Conservation (phyloP, 2,329 filamentous ascomycete species). For the Knufia petricola region DNA sequence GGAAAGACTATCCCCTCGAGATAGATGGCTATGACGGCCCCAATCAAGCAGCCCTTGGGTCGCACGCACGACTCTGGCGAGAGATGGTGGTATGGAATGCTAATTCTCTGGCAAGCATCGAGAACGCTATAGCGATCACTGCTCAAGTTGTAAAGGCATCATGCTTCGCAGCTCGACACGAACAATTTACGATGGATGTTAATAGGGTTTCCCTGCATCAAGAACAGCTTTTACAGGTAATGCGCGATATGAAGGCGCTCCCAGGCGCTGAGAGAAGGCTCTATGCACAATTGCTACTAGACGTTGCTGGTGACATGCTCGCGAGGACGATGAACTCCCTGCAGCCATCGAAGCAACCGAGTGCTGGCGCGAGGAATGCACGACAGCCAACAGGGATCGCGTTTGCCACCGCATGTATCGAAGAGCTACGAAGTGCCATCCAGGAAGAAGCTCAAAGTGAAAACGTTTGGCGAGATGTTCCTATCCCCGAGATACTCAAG, state of each 20-base stretch:
- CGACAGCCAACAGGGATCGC: slow-evolving; percentile 71
- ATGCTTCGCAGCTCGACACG: slow-evolving; percentile 16
- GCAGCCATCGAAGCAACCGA: slow-evolving; percentile 9
- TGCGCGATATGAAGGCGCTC: slow-evolving; percentile 18
- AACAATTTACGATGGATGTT: slow-evolving; percentile 22
- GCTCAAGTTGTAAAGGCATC: slow-evolving; percentile 11
- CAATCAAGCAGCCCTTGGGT: slow-evolving; percentile 21
- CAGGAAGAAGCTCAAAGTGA: slow-evolving; percentile 10
- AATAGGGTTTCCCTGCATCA: slow-evolving; percentile 20
- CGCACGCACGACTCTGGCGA: slow-evolving; percentile 16
- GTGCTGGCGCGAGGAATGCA: slow-evolving; percentile 10
- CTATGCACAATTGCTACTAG: slow-evolving; percentile 61
- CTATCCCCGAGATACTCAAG: slow-evolving; percentile 46
- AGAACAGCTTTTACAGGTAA: slow-evolving; percentile 12
- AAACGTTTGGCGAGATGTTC: slow-evolving; percentile 9
- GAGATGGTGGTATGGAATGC: slow-evolving; percentile 14
- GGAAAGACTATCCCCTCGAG: slow-evolving; percentile 15
- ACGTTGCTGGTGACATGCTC: slow-evolving; percentile 65
- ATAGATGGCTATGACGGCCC: slow-evolving; percentile 12
- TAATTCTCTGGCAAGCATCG: slow-evolving; percentile 10
- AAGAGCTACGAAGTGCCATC: slow-evolving; percentile 13
- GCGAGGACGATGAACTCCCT: slow-evolving; percentile 24
- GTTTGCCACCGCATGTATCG: slow-evolving; percentile 46
- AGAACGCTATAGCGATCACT: slow-evolving; percentile 6
- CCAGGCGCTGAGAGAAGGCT: slow-evolving; percentile 48